Base-by-base conservation (phyloP, 192 early-diverging fungal genomes). In the Coemansia sp. region DNA sequence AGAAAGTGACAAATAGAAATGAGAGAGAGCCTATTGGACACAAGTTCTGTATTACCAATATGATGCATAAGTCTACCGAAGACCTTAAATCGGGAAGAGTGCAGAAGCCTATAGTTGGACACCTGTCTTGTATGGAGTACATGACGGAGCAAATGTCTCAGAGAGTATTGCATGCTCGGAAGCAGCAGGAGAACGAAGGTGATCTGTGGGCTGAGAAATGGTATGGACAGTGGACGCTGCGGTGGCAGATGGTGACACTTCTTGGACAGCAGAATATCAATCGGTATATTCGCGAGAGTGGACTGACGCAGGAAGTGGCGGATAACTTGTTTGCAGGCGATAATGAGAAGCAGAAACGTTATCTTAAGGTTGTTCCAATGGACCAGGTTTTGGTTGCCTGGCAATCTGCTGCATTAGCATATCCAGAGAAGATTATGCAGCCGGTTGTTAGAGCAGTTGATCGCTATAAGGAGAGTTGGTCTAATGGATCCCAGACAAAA, bases 391-490 rank as follows among this genome's bases (percentile, higher is more conserved):
- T 65, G 21, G 63, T 31, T 4, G 32, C 4, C 18, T 65, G 59
- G 70, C 54, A n/a, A 12, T 30, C 19, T 4, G 57, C 23, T 6
- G 49, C 24, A 2, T 4, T 30, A 10, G 49, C 23, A 48, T 68
- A 64, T 48, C 22, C 34, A 10, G 52, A 53, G 60, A 44, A 58
- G 6, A 22, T 65, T 21, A 10, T 59, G 10, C 14, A 32, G 18
- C 69, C 75, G 14, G 59, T 52, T 4, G 26, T 67, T 4, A 49
- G n/a, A n/a, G 18, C 44, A 12, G 44, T 55, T 12, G 51, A 44
- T 14, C 47, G 19, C 27, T 61, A 67, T 30, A 54, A 57, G n/a
- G 74, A 77, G 34, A 59, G 60, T 49, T 77, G 74, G 74, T 54
- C 38, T 34, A 55, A 41, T 23, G 68, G 68, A 9, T 22, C 24